Conservation (phyloP, 2,329 filamentous ascomycete genomes). For the Thyridium curvatum region DNA sequence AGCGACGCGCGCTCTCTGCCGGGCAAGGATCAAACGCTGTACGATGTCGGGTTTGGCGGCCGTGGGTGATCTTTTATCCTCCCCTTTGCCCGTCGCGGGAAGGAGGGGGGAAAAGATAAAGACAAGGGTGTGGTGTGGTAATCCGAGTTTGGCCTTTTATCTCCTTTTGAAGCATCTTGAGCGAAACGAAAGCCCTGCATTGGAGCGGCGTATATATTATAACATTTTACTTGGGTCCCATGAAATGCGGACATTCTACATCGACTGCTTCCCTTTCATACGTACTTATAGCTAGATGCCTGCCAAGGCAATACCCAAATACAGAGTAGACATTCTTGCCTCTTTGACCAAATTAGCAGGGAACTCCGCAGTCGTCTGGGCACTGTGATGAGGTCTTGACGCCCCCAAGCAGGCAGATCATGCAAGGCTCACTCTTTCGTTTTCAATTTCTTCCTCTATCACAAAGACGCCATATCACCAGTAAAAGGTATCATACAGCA, state of each 20-base stretch:
- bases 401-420: too few relatives aligned
- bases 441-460: too few relatives aligned
- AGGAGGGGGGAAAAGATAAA: too few relatives aligned
- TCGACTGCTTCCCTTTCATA: neutral
- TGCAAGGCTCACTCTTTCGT: too few relatives aligned
- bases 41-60: slow-evolving; percentile 21
- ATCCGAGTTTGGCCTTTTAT: slow-evolving; percentile 13
- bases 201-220: too few relatives aligned
- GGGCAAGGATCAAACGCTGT: slow-evolving; percentile 11
- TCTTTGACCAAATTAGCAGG: neutral
- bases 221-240: slow-evolving; percentile 1
- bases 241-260: neutral
- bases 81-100: too few relatives aligned
- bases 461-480: too few relatives aligned
- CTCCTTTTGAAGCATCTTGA: too few relatives aligned
- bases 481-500: slow-evolving; percentile 24
- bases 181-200: too few relatives aligned
- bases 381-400: neutral
- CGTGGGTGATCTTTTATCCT: too few relatives aligned
- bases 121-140: too few relatives aligned
- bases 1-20: slow-evolving; percentile 2
- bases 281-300: slow-evolving; percentile 1
- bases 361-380: neutral
- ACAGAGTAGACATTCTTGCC: neutral
- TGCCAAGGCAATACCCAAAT: neutral